Evolutionary conservation across 2,329 filamentous ascomycete genomes (phyloP).

Genomic region (Pestalotiopsis sp.): DNA sequence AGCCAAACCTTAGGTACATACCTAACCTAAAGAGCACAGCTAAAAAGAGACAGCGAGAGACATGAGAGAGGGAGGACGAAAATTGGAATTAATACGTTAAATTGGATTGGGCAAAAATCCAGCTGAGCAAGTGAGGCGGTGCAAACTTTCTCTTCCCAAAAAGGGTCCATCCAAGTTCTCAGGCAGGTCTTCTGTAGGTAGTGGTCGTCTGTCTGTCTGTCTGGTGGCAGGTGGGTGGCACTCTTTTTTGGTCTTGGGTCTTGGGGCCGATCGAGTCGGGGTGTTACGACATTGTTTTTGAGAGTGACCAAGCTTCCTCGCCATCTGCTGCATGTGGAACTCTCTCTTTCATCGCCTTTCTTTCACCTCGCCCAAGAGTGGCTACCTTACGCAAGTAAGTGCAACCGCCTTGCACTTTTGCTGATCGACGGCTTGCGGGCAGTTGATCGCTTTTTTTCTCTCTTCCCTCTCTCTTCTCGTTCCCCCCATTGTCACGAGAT

Average conservation of each 20-base stretch:
- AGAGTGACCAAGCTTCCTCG: neutral
- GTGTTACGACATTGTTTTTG: conserved; percentile 11
- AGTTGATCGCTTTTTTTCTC: neutral
- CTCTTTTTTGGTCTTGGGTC: neutral
- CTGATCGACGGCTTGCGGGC: neutral
- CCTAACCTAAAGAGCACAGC: neutral
- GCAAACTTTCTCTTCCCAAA: neutral
- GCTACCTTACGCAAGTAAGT: conserved; percentile 7
- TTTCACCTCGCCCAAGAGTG: conserved; percentile 13
- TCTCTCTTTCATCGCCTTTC: conserved; percentile 12
- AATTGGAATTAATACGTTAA: neutral
- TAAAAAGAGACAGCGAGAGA: neutral
- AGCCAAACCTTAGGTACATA: neutral
- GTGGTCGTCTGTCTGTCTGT: neutral
- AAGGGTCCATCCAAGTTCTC: neutral
- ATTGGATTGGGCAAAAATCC: neutral
- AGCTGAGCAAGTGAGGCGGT: conserved; percentile 8
- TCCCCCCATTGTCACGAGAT: conserved; percentile 1
- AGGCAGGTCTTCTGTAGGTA: neutral
- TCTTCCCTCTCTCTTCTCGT: neutral
- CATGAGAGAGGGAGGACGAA: neutral
- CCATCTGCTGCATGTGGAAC: conserved; percentile 6
- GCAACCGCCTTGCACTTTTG: conserved; percentile 1
- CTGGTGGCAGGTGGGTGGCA: neutral
- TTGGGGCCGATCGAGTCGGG: neutral